phyloP scores from a whole-genome alignment of 345 rosid species.

The Citrus unshiu region DNA sequence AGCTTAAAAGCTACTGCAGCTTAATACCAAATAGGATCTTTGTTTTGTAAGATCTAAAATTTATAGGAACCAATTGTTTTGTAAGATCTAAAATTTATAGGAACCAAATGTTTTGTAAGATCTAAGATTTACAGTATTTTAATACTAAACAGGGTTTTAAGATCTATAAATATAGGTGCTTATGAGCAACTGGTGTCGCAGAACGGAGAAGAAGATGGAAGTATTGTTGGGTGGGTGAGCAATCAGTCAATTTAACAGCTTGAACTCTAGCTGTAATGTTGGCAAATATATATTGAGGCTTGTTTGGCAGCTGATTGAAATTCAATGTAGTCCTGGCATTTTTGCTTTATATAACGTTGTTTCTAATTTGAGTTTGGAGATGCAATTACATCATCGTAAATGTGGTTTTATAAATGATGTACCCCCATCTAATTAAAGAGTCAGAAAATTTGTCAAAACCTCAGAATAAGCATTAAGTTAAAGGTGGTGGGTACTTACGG shows the following conservation, averaged over 20 bases:
- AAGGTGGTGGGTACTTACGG: not conserved
- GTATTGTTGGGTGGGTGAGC: not conserved
- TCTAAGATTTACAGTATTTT: too few relatives aligned
- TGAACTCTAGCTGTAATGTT: not conserved
- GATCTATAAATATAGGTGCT: too few relatives aligned
- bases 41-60: too few relatives aligned
- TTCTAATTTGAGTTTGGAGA: not conserved
- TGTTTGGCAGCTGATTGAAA: not conserved
- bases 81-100: too few relatives aligned
- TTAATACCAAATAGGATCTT: too few relatives aligned
- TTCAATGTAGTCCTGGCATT: not conserved
- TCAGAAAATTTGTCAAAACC: not conserved
- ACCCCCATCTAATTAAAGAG: not conserved
- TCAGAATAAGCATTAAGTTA: not conserved
- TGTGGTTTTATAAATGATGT: too few relatives aligned
- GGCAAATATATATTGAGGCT: not conserved
- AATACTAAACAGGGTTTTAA: too few relatives aligned
- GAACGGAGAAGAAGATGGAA: not conserved
- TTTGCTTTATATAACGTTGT: not conserved
- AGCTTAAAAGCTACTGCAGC: too few relatives aligned
- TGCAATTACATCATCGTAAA: not conserved
- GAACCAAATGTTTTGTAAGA: too few relatives aligned
- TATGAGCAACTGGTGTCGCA: not conserved
- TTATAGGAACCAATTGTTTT: too few relatives aligned
- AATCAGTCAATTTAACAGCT: not conserved